Conservation (phyloP, 805 yeast genomes). For the Sugiyamaella valdiviana region DNA sequence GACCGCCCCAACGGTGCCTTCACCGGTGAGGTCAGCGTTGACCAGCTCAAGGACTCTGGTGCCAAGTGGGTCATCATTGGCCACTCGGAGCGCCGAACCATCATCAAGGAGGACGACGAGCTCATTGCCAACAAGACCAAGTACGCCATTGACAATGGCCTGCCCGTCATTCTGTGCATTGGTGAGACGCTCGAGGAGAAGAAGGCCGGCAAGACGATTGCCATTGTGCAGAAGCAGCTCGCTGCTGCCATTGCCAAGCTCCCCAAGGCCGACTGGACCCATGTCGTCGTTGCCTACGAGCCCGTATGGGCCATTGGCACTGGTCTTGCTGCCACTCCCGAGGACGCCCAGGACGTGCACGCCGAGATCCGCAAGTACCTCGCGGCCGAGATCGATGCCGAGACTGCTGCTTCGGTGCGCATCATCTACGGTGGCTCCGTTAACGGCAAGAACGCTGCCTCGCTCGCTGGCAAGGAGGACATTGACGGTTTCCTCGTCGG, state of each 20-base stretch:
- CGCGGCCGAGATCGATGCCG: constrained; percentile 65
- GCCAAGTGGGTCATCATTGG: constrained; percentile 94
- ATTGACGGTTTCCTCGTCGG: constrained; percentile 99
- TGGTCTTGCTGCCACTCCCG: constrained; percentile 97
- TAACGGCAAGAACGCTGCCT: constrained; percentile 84
- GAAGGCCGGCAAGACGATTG: constrained; percentile 78
- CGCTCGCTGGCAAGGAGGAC: constrained; percentile 87
- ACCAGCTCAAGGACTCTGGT: constrained; percentile 82
- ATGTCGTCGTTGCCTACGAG: constrained; percentile 94
- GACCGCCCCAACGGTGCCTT: constrained; percentile 88
- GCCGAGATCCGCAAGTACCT: constrained; percentile 79
- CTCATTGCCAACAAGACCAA: constrained; percentile 89
- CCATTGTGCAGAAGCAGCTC: constrained; percentile 83
- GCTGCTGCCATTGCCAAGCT: constrained; percentile 78
- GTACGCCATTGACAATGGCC: constrained; percentile 84
- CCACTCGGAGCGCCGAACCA: constrained; percentile 97
- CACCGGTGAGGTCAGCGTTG: constrained; percentile 95
- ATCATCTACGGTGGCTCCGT: constrained; percentile 99
- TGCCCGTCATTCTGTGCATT: constrained; percentile 89
- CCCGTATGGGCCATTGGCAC: constrained; percentile 99
- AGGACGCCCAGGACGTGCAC: constrained; percentile 96
- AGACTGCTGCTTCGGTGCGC: constrained; percentile 72
- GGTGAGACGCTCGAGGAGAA: constrained; percentile 98
- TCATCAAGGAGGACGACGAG: constrained; percentile 85
- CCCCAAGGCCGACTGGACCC: constrained; percentile 67